Percentiles rank a stretch among this genome's conserved stretches.
Conservation (phyloP, 148 eudicot genomes). For the Rhododendron ovatum region DNA sequence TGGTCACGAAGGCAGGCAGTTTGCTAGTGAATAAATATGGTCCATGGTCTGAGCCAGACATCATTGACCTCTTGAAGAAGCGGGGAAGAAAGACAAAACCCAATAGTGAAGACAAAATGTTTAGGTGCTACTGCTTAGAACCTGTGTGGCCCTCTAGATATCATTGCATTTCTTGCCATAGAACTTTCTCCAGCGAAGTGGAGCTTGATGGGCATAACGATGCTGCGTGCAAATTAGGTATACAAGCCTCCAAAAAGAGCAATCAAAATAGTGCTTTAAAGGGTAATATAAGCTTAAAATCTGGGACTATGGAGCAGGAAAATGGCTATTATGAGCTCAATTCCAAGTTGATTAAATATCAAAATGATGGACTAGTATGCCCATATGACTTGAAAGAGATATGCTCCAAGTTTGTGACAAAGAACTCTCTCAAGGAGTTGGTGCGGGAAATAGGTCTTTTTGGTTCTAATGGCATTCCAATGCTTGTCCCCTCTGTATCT, state of each 20-base stretch:
- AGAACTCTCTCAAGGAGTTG: conserved; percentile 53
- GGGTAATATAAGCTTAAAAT: conserved; percentile 12
- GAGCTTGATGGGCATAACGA: conserved; percentile 43
- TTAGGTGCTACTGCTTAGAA: conserved; percentile 65
- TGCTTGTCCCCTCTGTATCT: conserved; percentile 40
- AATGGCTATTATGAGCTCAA: conserved; percentile 18
- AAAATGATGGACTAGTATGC: conserved; percentile 32
- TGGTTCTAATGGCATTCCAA: conserved; percentile 54
- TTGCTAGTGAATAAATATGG: conserved; percentile 47
- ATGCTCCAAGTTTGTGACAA: conserved; percentile 47
- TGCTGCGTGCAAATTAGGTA: conserved; percentile 30
- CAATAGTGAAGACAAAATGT: conserved; percentile 29
- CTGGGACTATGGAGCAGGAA: conserved; percentile 18
- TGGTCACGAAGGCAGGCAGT: conserved; percentile 37
- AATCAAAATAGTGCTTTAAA: conserved; percentile 23
- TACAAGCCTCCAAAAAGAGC: conserved; percentile 24
- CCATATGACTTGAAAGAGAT: conserved; percentile 51
- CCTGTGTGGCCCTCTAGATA: conserved; percentile 49
- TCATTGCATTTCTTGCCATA: conserved; percentile 62
- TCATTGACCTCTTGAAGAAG: conserved; percentile 27
- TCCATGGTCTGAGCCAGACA: conserved; percentile 30
- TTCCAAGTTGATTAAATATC: conserved; percentile 24
- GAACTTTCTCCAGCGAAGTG: conserved; percentile 31
- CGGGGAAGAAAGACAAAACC: conserved; percentile 30
- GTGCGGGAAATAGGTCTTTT: conserved; percentile 55